Evolutionary conservation across 1,284 basidiomycete species (phyloP), one percentile per base, ranked within the genome.

Genomic region (Sanghuangporus sanghuang): DNA sequence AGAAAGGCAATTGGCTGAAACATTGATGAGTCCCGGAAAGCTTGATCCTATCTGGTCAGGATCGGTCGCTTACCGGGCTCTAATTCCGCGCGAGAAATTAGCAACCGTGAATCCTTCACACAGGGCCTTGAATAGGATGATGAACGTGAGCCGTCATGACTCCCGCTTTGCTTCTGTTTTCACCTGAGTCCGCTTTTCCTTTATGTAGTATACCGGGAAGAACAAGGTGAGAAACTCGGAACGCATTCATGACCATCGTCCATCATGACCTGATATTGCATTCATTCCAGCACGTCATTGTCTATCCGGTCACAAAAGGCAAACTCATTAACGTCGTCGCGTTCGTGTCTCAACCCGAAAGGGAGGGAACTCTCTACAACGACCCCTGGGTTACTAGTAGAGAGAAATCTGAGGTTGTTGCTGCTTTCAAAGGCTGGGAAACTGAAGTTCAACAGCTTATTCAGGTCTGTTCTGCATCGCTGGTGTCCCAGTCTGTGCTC

Each of bases 21-120:
- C 65, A 12, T 11, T 50, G 16, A 39, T 48, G n/a, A 27, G 49
- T 27, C 49, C 49, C 27, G 68, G 68, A 23, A 66, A 64, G 57
- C 68, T 74, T 38, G 72, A 77, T 16, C 77, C 78, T 4, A 63
- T 71, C 12, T 79, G 73, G 72, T 75, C 70, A 59, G 78, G 78
- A 2, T 69, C 65, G 6, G 67, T 73, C 21, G 72, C 73, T 3
- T 78, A 79, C 67, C 72, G 77, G 32, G 71, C 71, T 1, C 60
- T 78, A 16, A 72, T 79, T 48, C 74, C 75, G 16, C 69, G 70
- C 14, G 73, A 73, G 39, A 67, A 67, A 52, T 63, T 76, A 40
- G 67, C 44, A 39, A 60, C 55, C n/a, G 23, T 66, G 18, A 66
- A 67, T 48, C 78, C 78, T 55, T 65, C 73, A 63, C 78, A 80